A percentile compares a stretch with the other conserved stretches of the same genome.
Evolutionary conservation across 2,329 filamentous ascomycete species (phyloP).

Genomic region (Fusarium sp.): DNA sequence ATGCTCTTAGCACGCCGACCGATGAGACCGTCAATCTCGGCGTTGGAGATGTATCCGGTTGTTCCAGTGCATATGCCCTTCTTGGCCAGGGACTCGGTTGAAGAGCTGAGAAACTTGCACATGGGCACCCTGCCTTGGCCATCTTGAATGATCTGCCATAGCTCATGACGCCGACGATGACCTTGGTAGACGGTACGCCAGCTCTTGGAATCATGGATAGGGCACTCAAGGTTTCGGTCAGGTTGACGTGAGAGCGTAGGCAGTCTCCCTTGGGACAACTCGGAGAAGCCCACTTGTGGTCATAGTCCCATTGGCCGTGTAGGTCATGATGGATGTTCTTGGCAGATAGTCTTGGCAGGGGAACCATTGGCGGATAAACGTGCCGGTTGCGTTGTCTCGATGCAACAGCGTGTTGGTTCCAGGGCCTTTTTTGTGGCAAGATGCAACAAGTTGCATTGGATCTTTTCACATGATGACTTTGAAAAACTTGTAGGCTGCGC

Average conservation of each 20-base stretch:
- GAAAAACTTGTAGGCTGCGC: background rate
- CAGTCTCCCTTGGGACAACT: slow-evolving; percentile 47
- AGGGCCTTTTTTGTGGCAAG: too few species aligned
- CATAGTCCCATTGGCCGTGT: slow-evolving; percentile 44
- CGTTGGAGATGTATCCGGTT: background rate
- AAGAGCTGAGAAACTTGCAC: background rate
- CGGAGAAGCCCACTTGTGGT: slow-evolving; percentile 40
- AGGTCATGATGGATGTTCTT: slow-evolving; percentile 36
- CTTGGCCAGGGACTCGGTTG: background rate
- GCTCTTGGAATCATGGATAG: slow-evolving; percentile 50
- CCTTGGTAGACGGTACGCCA: slow-evolving; percentile 43
- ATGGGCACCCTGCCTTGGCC: slow-evolving; percentile 21
- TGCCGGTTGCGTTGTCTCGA: background rate
- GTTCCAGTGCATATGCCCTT: background rate
- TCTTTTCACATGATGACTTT: background rate
- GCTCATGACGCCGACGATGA: slow-evolving; percentile 45
- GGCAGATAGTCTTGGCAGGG: background rate
- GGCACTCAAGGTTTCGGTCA: slow-evolving; percentile 47
- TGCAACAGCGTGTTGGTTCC: background rate
- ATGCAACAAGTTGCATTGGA: background rate
- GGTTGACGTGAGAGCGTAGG: slow-evolving; percentile 49
- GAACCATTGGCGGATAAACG: background rate
- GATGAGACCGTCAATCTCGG: background rate
- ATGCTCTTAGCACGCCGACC: background rate
- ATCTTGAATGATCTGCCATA: slow-evolving; percentile 50